These are phyloP conservation scores for Thoreauomyces humboldtii DNA, from an alignment of 192 early-diverging fungal species.

Conservation along the genomic window DNA sequence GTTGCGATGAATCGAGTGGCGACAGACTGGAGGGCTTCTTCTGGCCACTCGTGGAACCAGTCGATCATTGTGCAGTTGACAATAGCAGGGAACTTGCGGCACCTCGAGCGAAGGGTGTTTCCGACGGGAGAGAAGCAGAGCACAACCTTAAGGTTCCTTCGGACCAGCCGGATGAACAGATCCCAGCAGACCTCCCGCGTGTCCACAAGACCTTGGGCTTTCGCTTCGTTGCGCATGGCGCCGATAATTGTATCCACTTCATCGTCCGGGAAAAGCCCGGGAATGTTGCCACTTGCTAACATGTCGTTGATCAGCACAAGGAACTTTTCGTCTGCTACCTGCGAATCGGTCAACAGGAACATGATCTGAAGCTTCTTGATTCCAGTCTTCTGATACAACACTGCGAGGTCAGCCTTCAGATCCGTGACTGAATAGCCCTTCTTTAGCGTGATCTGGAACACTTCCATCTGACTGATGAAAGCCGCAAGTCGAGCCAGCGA, in stretches of 20 bases:
- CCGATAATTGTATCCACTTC: slow-evolving; percentile 65
- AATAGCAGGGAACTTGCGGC: slow-evolving; percentile 64
- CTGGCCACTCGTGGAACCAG: slow-evolving; percentile 65
- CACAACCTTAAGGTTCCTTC: slow-evolving; percentile 61
- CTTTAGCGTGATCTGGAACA: slow-evolving; percentile 64
- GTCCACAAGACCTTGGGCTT: slow-evolving; percentile 57
- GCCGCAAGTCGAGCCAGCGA: slow-evolving; percentile 59
- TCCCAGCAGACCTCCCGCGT: slow-evolving; percentile 67
- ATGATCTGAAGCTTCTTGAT: slow-evolving; percentile 62
- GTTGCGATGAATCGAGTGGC: slow-evolving; percentile 57
- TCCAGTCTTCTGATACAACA: slow-evolving; percentile 58
- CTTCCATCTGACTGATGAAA: slow-evolving; percentile 65
- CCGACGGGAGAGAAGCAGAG: slow-evolving; percentile 68
- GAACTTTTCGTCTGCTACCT: slow-evolving; percentile 67
- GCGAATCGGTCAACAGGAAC: slow-evolving; percentile 62
- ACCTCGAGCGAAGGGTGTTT: slow-evolving; percentile 55
- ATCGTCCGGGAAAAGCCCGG: slow-evolving; percentile 67
- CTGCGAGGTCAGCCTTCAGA: slow-evolving; percentile 55
- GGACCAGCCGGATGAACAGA: slow-evolving; percentile 55
- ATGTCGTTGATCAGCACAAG: slow-evolving; percentile 65
- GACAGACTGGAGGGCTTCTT: slow-evolving; percentile 61
- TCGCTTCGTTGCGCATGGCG: slow-evolving; percentile 63
- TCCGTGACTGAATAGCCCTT: slow-evolving; percentile 62
- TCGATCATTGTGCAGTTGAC: slow-evolving; percentile 61
- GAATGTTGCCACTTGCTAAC: slow-evolving; percentile 64